Evolutionary conservation across 257 asterid species (phyloP), one percentile per base, ranked within the genome.

Genomic region (Plantago elongata): DNA sequence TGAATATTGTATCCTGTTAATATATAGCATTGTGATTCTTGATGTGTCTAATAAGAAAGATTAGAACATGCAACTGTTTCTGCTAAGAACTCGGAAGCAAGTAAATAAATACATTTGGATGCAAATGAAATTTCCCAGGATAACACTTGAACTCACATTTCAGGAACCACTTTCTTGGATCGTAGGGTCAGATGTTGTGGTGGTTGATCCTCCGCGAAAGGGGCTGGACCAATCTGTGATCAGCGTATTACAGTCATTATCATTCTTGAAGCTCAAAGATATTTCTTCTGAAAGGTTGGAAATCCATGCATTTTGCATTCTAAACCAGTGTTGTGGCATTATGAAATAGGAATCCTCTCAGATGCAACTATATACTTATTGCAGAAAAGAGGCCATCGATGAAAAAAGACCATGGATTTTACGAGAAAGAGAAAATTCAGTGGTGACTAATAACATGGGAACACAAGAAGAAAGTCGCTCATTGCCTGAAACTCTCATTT

Each of bases 181-280:
- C 45, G 70, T 82, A 54, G 98, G 98, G 67, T 84, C 96, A 43
- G 96, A 91, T 66, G 94, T 91, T 48, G 81, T 91, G 61, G 89
- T 91, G 78, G 98, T 91, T 76, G 98, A 91, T 75, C 96, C 98
- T 69, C 96, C 98, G 5, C 76, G 98, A 70, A 91, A 91, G 72
- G 98, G 98, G 66, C 82, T 91, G 52, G 92, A 86, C 70, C 81
- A 74, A 17, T 84, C 98, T 72, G 73, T 91, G 75, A 67, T 88
- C 46, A 54, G 50, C 68, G 95, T 89, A 51, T 72, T 91, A 61
- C 80, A 65, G 73, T 74, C 83, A 37, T 45, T 85, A 57, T 63
- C 89, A 54, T 72, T 63, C 38, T 3, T 67, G 62, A 78, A 81
- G 67, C 71, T 64, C 49, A 88, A 78, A 69, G 50, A 72, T 71